phyloP scores from a whole-genome alignment of 257 asterid genomes.

The Solanum sparsipilum region DNA sequence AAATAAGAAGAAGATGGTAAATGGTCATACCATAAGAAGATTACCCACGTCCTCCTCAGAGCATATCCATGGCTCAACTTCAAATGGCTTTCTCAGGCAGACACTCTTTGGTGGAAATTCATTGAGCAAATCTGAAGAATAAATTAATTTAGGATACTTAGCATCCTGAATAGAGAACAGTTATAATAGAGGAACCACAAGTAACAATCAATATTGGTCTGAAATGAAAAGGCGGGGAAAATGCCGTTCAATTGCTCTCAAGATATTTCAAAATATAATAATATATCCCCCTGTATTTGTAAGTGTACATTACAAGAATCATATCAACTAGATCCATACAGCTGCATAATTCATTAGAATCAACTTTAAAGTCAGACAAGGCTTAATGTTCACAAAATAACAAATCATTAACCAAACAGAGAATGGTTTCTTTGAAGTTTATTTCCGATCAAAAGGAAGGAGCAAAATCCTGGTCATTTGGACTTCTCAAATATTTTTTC shows the following conservation, averaged over 20 bases:
- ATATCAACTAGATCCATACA: background rate
- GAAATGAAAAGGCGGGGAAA: background rate
- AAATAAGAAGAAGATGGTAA: background rate
- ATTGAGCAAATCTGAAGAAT: conserved; percentile 46
- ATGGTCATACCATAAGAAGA: conserved; percentile 67
- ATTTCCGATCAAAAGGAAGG: background rate
- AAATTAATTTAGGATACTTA: conserved; percentile 8
- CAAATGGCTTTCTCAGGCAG: conserved; percentile 55
- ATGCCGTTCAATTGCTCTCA: background rate
- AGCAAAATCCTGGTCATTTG: background rate
- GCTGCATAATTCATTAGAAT: background rate
- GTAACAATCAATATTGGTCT: background rate
- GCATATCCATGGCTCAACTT: conserved; percentile 63
- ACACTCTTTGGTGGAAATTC: conserved; percentile 66
- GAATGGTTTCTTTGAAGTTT: background rate
- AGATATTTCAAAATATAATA: background rate
- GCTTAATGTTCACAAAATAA: background rate
- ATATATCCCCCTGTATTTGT: background rate
- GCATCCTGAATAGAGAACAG: background rate
- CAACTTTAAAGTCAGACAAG: background rate
- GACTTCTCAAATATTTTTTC: background rate
- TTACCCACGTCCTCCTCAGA: conserved; percentile 65
- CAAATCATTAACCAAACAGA: background rate
- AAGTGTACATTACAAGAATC: background rate
- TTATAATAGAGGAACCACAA: background rate